Evolutionary conservation across 2,329 filamentous ascomycete genomes (phyloP), one percentile per base, ranked within the genome.

Genomic region (Apiospora phragmitis): DNA sequence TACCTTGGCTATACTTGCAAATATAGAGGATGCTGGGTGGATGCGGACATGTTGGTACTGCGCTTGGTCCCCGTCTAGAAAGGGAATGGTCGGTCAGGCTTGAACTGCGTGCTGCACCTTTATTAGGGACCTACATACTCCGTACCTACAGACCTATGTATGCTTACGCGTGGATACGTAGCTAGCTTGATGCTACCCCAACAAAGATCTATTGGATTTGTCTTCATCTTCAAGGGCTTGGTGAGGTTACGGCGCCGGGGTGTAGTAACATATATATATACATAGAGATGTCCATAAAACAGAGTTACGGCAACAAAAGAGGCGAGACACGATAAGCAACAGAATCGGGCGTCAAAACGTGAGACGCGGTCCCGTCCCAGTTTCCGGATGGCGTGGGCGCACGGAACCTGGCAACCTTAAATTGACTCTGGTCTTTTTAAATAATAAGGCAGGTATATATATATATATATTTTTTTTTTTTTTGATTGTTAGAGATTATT

Each of bases 321-420:
- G 51, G 35, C 51, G 11, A 59, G 51, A 59, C 51, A 18, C 32
- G 51, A 59, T 59, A 59, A 59, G 51, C 35, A 32, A 21, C 51
- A 18, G 9, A 21, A 3, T 18, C 51, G 8, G 16, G 29, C 35
- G 51, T 59, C 51, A 35, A 41, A 41, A 41, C 38, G 38, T 41
- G 38, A 41, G 32, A 59, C 51, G 18, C 26, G 49, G 24, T 32
- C 51, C 26, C 51, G 51, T 21, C 51, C 29, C 21, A 32, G 51
- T 59, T 59, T 29, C 51, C n/a, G n/a, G 51, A 59, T 59, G 51
- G 29, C 51, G 29, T 32, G 32, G 14, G 26, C 18, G 51, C 51
- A 59, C 51, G 51, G 51, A 59, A 59, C 16, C 32, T 32, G 51
- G 51, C 29, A 59, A 59, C 51, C 51, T 59, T 59, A 59, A 59